phyloP scores from a whole-genome alignment of 352 stramenopile species.

The Globisporangium alternatum region DNA sequence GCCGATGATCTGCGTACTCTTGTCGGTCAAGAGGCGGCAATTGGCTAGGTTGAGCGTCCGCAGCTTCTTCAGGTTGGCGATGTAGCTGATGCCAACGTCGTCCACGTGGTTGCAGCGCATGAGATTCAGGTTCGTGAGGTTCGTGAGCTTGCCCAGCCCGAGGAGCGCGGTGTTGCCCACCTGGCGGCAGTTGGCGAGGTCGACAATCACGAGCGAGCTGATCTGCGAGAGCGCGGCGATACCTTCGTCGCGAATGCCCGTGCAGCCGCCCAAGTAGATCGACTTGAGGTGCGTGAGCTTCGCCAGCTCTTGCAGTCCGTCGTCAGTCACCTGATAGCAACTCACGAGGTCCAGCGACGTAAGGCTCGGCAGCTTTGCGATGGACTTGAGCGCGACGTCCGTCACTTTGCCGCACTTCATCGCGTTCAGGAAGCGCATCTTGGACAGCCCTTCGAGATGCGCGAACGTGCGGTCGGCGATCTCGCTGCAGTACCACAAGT shows the following conservation, averaged over 20 bases:
- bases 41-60: slow-evolving; percentile 79
- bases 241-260: slow-evolving; percentile 53
- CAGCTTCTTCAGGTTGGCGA: slow-evolving; percentile 42
- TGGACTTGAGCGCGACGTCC: slow-evolving; percentile 41
- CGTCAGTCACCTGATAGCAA: slow-evolving; percentile 68
- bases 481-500: slow-evolving; percentile 84
- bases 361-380: slow-evolving; percentile 46
- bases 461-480: slow-evolving; percentile 60
- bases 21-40: slow-evolving; percentile 76
- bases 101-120: slow-evolving; percentile 81
- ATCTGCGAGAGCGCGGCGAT: slow-evolving; percentile 45
- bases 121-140: slow-evolving; percentile 71
- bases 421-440: slow-evolving; percentile 72
- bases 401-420: slow-evolving; percentile 84
- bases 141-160: slow-evolving; percentile 49
- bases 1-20: slow-evolving; percentile 33
- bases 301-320: slow-evolving; percentile 37
- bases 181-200: slow-evolving; percentile 74
- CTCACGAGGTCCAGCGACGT: slow-evolving; percentile 77
- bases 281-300: slow-evolving; percentile 50
- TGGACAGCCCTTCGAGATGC: slow-evolving; percentile 45
- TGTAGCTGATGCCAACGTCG: slow-evolving; percentile 42
- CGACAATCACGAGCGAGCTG: slow-evolving; percentile 50
- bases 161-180: slow-evolving; percentile 58
- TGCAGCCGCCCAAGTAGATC: slow-evolving; percentile 61